These are phyloP conservation scores for Sindora glabra DNA, from an alignment of 306 rosid species.

Conservation along the genomic window DNA sequence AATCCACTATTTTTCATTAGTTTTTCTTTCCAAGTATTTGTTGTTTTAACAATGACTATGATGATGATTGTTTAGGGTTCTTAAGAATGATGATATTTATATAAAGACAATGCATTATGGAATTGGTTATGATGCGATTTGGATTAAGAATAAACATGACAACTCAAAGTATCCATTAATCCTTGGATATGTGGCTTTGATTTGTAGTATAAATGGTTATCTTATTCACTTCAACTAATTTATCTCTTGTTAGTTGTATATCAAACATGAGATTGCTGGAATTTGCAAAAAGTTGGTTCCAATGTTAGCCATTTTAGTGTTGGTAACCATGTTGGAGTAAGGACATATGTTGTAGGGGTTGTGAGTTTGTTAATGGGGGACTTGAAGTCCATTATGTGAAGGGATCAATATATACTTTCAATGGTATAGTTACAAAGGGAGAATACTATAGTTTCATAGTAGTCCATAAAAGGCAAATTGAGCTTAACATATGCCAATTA, in stretches of 20 bases:
- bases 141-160: slow-evolving; percentile 35
- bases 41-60: too few relatives aligned
- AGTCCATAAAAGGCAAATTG: slow-evolving; percentile 39
- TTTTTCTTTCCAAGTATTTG: too few relatives aligned
- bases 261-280: slow-evolving; percentile 52
- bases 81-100: slow-evolving; percentile 33
- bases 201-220: neutral
- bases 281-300: slow-evolving; percentile 33
- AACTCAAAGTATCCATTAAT: slow-evolving; percentile 39
- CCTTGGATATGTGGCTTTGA: slow-evolving; percentile 26
- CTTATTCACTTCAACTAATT: neutral
- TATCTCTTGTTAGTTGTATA: neutral
- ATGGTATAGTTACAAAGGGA: slow-evolving; percentile 38
- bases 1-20: too few relatives aligned
- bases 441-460: slow-evolving; percentile 45
- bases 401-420: slow-evolving; percentile 31
- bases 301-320: slow-evolving; percentile 32
- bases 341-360: slow-evolving; percentile 46
- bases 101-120: slow-evolving; percentile 39
- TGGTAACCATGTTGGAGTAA: slow-evolving; percentile 48
- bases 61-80: too few relatives aligned
- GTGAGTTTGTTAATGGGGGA: slow-evolving; percentile 29
- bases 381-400: too few relatives aligned
- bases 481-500: too few relatives aligned
- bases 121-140: slow-evolving; percentile 35